Evolutionary conservation across 495 filamentous ascomycete genomes (phyloP).

Genomic region (Xylaria intraflava): DNA sequence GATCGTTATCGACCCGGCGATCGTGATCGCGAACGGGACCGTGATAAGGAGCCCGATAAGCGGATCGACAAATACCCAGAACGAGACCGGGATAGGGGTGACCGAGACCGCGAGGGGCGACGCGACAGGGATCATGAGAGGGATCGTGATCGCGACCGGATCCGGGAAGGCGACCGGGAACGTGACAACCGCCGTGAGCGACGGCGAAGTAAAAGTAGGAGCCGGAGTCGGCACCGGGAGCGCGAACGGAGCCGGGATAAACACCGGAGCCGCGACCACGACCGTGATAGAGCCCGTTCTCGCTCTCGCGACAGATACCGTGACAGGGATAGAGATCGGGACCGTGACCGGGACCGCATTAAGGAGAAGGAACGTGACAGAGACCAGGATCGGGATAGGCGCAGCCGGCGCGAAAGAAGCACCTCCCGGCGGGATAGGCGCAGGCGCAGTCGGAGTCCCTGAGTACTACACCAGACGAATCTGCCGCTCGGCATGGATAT

Average conservation of each 20-base stretch:
- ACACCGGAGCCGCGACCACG: slow-evolving; percentile 15
- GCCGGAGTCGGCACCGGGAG: slow-evolving; percentile 10
- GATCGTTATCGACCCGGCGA: slow-evolving; percentile 39
- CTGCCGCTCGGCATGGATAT: neutral
- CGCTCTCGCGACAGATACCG: slow-evolving; percentile 30
- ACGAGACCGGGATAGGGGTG: slow-evolving; percentile 30
- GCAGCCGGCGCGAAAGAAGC: slow-evolving; percentile 22
- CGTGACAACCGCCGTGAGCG: slow-evolving; percentile 5
- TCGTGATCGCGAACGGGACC: slow-evolving; percentile 20
- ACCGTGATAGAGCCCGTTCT: slow-evolving; percentile 26
- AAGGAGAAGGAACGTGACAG: slow-evolving; percentile 20
- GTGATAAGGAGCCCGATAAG: slow-evolving; percentile 13
- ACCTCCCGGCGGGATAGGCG: slow-evolving; percentile 23
- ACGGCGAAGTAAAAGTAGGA: slow-evolving; percentile 6
- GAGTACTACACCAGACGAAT: neutral
- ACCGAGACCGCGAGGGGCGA: slow-evolving; percentile 33
- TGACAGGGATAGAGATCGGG: slow-evolving; percentile 23
- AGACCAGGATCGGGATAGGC: slow-evolving; percentile 19
- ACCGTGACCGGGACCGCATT: slow-evolving; percentile 15
- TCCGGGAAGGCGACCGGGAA: slow-evolving; percentile 11
- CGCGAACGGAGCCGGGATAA: slow-evolving; percentile 1
- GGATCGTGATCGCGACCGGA: slow-evolving; percentile 15
- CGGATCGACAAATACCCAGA: slow-evolving; percentile 26
- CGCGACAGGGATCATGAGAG: slow-evolving; percentile 21
- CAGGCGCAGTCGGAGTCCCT: slow-evolving; percentile 23